Conservation (phyloP, 352 stramenopile species). For the Globisporangium cederbergense region DNA sequence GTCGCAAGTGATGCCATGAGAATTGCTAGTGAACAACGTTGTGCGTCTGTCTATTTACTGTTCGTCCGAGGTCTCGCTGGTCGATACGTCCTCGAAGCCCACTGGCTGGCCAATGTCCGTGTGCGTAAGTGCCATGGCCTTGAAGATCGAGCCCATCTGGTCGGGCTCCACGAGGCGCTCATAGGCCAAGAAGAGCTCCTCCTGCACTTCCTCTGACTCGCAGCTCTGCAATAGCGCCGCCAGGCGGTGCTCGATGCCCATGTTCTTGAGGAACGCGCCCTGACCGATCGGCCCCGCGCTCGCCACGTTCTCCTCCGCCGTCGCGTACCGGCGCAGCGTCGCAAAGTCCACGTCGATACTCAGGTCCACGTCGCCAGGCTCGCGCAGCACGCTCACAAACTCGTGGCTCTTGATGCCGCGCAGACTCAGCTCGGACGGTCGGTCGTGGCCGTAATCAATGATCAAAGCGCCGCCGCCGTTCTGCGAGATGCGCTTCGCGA, state of each 20-base stretch:
- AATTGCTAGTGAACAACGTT: neutral
- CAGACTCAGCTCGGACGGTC: constrained; percentile 86
- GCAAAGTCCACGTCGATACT: constrained; percentile 90
- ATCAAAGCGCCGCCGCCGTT: constrained; percentile 88
- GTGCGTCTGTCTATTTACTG: constrained; percentile 4
- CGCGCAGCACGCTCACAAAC: constrained; percentile 91
- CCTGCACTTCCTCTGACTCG: constrained; percentile 76
- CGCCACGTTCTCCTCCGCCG: constrained; percentile 45
- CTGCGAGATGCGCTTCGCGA: constrained; percentile 84
- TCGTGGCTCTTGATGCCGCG: constrained; percentile 93
- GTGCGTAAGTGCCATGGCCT: constrained; percentile 89
- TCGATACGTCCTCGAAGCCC: constrained; percentile 43
- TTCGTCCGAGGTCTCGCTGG: neutral
- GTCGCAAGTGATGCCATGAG: neutral
- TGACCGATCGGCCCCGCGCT: constrained; percentile 89
- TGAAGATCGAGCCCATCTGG: constrained; percentile 94
- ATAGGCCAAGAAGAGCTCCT: constrained; percentile 89
- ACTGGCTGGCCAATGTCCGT: constrained; percentile 50
- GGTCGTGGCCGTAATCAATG: constrained; percentile 95
- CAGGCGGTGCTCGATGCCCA: constrained; percentile 93
- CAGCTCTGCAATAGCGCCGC: constrained; percentile 88
- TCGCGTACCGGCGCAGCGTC: constrained; percentile 70
- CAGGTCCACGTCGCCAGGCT: constrained; percentile 91
- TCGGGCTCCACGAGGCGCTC: constrained; percentile 90
- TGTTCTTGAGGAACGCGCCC: constrained; percentile 91